These are phyloP conservation scores for Letharia columbiana DNA, from an alignment of 495 filamentous ascomycete genomes.

Conservation along the genomic window DNA sequence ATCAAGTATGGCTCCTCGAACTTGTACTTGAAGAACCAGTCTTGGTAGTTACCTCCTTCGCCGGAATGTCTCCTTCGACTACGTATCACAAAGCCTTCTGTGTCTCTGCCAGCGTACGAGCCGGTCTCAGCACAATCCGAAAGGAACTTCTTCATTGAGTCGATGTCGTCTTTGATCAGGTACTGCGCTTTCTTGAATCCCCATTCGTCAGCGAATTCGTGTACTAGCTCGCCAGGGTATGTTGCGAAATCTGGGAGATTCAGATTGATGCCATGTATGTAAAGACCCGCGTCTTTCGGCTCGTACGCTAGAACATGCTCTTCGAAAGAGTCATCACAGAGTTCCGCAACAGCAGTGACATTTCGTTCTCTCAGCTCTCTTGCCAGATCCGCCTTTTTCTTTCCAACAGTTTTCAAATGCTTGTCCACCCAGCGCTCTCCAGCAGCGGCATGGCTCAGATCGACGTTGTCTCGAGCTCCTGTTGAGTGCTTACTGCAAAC, in stretches of 20 bases:
- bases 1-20: conserved; percentile 98
- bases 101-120: conserved; percentile 79
- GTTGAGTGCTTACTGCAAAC: conserved; percentile 99
- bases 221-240: conserved; percentile 66
- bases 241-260: conserved; percentile 86
- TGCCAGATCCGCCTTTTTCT: conserved; percentile 67
- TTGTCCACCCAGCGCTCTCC: conserved; percentile 80
- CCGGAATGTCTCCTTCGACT: conserved; percentile 55
- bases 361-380: conserved; percentile 68
- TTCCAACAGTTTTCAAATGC: conserved; percentile 66
- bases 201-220: conserved; percentile 86
- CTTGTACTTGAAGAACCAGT: conserved; percentile 99
- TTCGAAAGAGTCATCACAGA: conserved; percentile 93
- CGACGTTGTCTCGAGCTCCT: conserved; percentile 57
- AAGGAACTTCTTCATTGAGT: conserved; percentile 66
- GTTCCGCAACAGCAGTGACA: conserved; percentile 86
- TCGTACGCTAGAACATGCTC: conserved; percentile 92
- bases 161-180: conserved; percentile 64
- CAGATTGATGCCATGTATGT: conserved; percentile 91
- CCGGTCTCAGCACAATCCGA: conserved; percentile 77
- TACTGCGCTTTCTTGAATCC: conserved; percentile 86
- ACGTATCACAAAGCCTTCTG: conserved; percentile 93
- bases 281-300: conserved; percentile 77
- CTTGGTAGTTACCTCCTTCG: conserved; percentile 46
- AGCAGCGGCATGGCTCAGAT: conserved; percentile 70